Percentiles rank a stretch among this genome's conserved stretches.
These are phyloP conservation scores for Taphrina populina DNA, from an alignment of 1,139 yeast species.

Conservation along the genomic window DNA sequence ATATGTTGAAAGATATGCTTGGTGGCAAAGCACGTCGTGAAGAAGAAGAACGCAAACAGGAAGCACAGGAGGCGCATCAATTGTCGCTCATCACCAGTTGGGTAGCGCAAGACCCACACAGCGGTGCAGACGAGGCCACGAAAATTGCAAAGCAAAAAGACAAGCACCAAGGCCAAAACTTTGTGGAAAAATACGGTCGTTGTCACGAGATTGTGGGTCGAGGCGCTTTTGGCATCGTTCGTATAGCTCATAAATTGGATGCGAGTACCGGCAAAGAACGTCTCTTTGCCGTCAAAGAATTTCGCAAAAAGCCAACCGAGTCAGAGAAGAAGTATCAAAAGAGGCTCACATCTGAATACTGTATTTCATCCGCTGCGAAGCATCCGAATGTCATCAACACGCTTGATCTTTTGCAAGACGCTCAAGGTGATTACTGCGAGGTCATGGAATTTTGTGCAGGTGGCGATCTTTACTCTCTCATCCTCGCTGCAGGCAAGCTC, in stretches of 20 bases:
- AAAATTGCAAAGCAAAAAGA: slow-evolving; percentile 46
- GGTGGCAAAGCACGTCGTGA: slow-evolving; percentile 48
- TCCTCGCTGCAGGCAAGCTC: slow-evolving; percentile 77
- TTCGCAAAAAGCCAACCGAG: slow-evolving; percentile 60
- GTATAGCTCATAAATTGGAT: slow-evolving; percentile 62
- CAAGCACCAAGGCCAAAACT: slow-evolving; percentile 45
- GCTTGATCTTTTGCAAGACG: slow-evolving; percentile 80
- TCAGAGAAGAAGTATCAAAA: slow-evolving; percentile 61
- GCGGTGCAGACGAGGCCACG: slow-evolving; percentile 15
- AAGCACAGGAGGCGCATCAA: slow-evolving; percentile 51
- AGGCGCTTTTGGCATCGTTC: slow-evolving; percentile 78
- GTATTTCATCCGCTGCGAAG: slow-evolving; percentile 76
- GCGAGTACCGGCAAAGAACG: slow-evolving; percentile 50
- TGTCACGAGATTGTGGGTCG: slow-evolving; percentile 79
- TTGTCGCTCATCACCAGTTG: slow-evolving; percentile 82
- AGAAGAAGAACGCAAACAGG: slow-evolving; percentile 56
- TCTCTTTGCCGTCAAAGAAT: slow-evolving; percentile 80
- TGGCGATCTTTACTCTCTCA: slow-evolving; percentile 51
- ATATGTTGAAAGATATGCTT: slow-evolving; percentile 75
- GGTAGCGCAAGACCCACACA: slow-evolving; percentile 56
- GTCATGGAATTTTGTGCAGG: slow-evolving; percentile 51
- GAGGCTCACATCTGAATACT: slow-evolving; percentile 77
- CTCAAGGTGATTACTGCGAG: slow-evolving; percentile 89
- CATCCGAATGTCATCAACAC: slow-evolving; percentile 81
- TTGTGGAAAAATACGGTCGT: slow-evolving; percentile 70